These are phyloP conservation scores for Melanogaster broomeanus DNA, from an alignment of 768 basidiomycete genomes.

Conservation along the genomic window DNA sequence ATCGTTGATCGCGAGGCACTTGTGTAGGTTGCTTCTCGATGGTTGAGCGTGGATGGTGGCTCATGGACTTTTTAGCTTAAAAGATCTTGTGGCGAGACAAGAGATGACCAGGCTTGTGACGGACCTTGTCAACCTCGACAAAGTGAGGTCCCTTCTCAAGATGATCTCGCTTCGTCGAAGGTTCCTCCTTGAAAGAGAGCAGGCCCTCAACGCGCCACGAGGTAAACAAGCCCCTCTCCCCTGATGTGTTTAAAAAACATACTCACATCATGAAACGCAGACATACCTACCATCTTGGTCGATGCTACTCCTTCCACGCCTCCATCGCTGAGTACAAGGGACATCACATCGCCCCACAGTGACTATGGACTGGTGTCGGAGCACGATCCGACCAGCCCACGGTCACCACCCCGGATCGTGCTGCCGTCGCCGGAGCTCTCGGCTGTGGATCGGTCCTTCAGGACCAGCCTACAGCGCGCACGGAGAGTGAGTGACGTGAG, in stretches of 20 bases:
- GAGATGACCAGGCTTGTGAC: constrained; percentile 79
- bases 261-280: constrained; percentile 33
- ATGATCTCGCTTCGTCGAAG: constrained; percentile 73
- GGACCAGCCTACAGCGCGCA: constrained; percentile 52
- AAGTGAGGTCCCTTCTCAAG: constrained; percentile 76
- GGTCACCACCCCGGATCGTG: constrained; percentile 10
- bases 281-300: constrained; percentile 73
- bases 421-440: constrained; percentile 16
- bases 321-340: constrained; percentile 48
- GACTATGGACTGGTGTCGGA: constrained; percentile 2
- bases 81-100: constrained; percentile 76
- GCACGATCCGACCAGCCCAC: constrained; percentile 4
- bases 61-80: constrained; percentile 50
- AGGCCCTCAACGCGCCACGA: constrained; percentile 41
- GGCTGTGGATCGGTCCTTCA: constrained; percentile 41
- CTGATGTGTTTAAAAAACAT: background rate
- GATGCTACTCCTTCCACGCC: constrained; percentile 37
- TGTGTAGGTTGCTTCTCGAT: constrained; percentile 53
- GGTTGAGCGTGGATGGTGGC: background rate
- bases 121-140: constrained; percentile 83
- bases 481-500: constrained; percentile 61
- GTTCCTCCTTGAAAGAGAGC: constrained; percentile 56
- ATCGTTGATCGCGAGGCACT: constrained; percentile 89
- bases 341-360: constrained; percentile 48
- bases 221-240: constrained; percentile 33